Evolutionary conservation across 2,329 filamentous ascomycete species (phyloP).

Genomic region (Colletotrichum sp.): DNA sequence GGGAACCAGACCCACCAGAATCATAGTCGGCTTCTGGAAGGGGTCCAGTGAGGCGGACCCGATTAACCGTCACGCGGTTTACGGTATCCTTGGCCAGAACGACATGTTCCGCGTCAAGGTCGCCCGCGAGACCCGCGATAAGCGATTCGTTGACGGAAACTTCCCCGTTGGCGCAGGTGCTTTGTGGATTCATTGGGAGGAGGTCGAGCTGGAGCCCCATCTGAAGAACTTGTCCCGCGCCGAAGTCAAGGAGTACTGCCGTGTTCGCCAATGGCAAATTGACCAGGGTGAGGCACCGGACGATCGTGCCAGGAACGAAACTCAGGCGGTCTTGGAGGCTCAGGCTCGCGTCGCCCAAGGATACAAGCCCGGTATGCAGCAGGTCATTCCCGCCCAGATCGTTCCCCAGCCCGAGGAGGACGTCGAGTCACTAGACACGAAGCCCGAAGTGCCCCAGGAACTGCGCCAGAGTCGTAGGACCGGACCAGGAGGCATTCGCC

Average conservation of each 20-base stretch:
- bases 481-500: conserved; percentile 35
- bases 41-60: conserved; percentile 52
- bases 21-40: conserved; percentile 65
- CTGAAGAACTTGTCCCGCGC: conserved; percentile 53
- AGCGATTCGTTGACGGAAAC: conserved; percentile 61
- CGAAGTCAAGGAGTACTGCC: conserved; percentile 69
- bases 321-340: conserved; percentile 55
- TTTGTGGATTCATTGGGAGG: conserved; percentile 67
- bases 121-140: conserved; percentile 64
- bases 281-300: conserved; percentile 56
- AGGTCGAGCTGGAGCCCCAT: conserved; percentile 63
- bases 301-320: conserved; percentile 55
- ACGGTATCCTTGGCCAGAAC: conserved; percentile 65
- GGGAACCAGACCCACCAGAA: conserved; percentile 60
- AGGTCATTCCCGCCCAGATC: not conserved
- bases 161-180: conserved; percentile 65
- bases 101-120: conserved; percentile 71
- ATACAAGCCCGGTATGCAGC: conserved; percentile 20
- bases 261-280: conserved; percentile 63
- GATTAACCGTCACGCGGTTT: conserved; percentile 64
- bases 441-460: conserved; percentile 33
- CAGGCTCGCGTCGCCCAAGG: conserved; percentile 45
- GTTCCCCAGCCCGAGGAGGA: conserved; percentile 24
- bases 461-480: conserved; percentile 48
- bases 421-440: conserved; percentile 6